A percentile compares a stretch with the other conserved stretches of the same genome.
Evolutionary conservation across 2,329 filamentous ascomycete species (phyloP).

Genomic region (Metarhizium sp.): DNA sequence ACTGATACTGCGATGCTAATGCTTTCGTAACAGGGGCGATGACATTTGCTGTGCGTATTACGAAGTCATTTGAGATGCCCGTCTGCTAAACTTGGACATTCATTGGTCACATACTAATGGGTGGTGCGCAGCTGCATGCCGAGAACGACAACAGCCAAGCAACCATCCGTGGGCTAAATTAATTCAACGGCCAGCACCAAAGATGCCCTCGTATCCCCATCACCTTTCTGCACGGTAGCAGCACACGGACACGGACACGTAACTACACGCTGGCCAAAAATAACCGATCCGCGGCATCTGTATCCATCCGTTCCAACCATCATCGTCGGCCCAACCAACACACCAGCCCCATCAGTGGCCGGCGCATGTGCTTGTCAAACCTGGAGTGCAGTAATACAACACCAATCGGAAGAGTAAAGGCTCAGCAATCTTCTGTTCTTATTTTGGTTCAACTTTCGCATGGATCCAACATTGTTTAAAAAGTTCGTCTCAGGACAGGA

Average conservation of each 20-base stretch:
- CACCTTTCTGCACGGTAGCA: constrained; percentile 20
- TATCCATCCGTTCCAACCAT: not conserved
- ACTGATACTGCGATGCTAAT: constrained; percentile 13
- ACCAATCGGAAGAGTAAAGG: too few species aligned
- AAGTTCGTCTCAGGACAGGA: too few species aligned
- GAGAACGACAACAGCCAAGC: constrained; percentile 29
- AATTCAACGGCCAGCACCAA: constrained; percentile 23
- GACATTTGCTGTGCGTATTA: constrained; percentile 33
- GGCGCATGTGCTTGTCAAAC: too few species aligned
- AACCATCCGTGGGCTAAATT: constrained; percentile 29
- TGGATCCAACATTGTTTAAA: too few species aligned
- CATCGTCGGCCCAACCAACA: too few species aligned
- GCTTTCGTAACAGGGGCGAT: constrained; percentile 24
- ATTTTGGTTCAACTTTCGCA: too few species aligned
- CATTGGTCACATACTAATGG: constrained; percentile 11
- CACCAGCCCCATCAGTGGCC: too few species aligned
- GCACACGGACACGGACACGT: too few species aligned
- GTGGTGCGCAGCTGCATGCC: constrained; percentile 23
- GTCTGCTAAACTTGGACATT: not conserved
- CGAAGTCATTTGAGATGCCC: not conserved
- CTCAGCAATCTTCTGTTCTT: too few species aligned
- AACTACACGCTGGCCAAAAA: too few species aligned
- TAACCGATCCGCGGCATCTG: not conserved
- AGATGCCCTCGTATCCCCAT: constrained; percentile 15
- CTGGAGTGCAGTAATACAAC: too few species aligned